A percentile compares a stretch with the other conserved stretches of the same genome.
phyloP scores from a whole-genome alignment of 495 filamentous ascomycete species.

The Daldinia concentrica region DNA sequence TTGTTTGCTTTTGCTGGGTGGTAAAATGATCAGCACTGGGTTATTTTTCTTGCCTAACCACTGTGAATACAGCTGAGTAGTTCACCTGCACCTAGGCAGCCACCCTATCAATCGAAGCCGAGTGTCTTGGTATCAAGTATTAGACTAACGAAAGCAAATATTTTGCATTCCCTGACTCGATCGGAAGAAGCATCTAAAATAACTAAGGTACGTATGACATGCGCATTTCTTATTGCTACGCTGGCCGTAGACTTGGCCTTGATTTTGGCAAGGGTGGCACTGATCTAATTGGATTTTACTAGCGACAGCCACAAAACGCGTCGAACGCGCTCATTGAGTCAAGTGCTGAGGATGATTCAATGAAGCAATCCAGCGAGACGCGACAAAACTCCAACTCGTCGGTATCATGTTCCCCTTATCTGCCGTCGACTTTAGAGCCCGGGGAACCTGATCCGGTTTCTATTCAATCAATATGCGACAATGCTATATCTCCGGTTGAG shows the following conservation, averaged over 20 bases:
- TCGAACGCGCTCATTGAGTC: slow-evolving; percentile 24
- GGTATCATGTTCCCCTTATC: neutral
- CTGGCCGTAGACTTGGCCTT: slow-evolving; percentile 1
- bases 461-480: slow-evolving; percentile 9
- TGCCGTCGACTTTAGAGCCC: neutral
- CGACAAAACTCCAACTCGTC: neutral
- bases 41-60: slow-evolving; percentile 1
- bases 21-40: slow-evolving; percentile 23
- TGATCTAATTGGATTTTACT: slow-evolving; percentile 39
- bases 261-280: slow-evolving; percentile 43
- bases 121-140: neutral
- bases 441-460: neutral
- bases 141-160: slow-evolving; percentile 12
- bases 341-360: slow-evolving; percentile 11
- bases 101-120: slow-evolving; percentile 8
- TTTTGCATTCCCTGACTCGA: neutral
- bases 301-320: slow-evolving; percentile 40
- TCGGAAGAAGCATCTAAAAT: neutral
- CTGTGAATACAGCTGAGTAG: slow-evolving; percentile 20
- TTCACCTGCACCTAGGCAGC: slow-evolving; percentile 12
- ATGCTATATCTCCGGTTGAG: slow-evolving; percentile 20
- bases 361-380: slow-evolving; percentile 14
- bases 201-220: slow-evolving; percentile 10
- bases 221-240: neutral
- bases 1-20: slow-evolving; percentile 2